Evolutionary conservation across 768 basidiomycete species (phyloP), one percentile per base, ranked within the genome.

Genomic region (Pleurotus cornucopiae): DNA sequence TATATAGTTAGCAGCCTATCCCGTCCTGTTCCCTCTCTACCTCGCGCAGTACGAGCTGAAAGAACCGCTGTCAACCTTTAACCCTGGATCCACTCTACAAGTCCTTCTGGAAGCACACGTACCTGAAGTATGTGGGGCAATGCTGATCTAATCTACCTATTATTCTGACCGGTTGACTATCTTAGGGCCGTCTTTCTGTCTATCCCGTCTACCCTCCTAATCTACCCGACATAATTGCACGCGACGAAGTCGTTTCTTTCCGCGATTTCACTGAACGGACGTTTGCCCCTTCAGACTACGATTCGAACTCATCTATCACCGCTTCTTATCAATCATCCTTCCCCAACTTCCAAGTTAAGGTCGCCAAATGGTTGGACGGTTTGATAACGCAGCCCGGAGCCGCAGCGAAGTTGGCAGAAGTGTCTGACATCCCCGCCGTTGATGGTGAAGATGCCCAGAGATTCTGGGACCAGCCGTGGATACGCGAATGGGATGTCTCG

Each of bases 1-100:
- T 18, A n/a, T 20, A 54, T 60, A 85, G 85, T 70, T 80, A 16
- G 77, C 84, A 20, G 83, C 79, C 38, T 84, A 82, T 59, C 86
- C 86, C 2, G 70, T 88, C 30, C 73, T 88, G 18, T 65, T 88
- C n/a, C 86, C 86, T 4, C 63, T 85, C 4, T 88, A 87, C 66
- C 69, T 87, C 7, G 75, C 73, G 16, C 77, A 78, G 60, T 87
- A 85, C 62, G 61, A 75, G 49, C 60, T 67, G 5, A 45, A 57
- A 5, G 55, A 63, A 16, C 55, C 57, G n/a, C 18, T 49, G 55
- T 60, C 38, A 26, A 47, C 9, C 44, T 43, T 4, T 41, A 53
- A 23, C 13, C 56, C 44, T 45, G 53, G 58, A 12, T 41, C 67
- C 25, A 67, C 67, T 4, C 49, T 70, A 2, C 51, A 53, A 23